A percentile compares a stretch with the other conserved stretches of the same genome.
phyloP scores from a whole-genome alignment of 1,139 yeast genomes.

The Keqinozyma sinolaborantium region DNA sequence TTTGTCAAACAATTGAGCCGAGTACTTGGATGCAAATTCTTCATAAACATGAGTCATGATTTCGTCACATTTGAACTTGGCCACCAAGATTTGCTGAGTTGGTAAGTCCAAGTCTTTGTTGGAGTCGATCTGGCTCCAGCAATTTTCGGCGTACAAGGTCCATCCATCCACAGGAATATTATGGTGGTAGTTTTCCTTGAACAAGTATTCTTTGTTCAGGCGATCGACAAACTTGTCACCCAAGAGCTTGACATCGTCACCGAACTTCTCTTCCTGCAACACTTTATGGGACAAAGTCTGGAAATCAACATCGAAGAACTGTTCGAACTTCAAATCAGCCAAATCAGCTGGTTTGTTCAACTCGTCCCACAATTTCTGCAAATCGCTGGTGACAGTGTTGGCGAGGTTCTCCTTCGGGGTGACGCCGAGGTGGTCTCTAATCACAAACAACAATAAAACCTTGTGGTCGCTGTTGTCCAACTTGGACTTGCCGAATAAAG shows the following conservation, averaged over 20 bases:
- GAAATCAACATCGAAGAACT: conserved; percentile 83
- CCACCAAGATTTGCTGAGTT: conserved; percentile 92
- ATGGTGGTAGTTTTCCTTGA: conserved; percentile 75
- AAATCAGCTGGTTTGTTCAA: conserved; percentile 71
- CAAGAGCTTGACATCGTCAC: conserved; percentile 55
- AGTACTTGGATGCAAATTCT: conserved; percentile 39
- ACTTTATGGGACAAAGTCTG: conserved; percentile 83
- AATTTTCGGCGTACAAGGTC: conserved; percentile 85
- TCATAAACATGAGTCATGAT: conserved; percentile 53
- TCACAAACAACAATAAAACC: conserved; percentile 78
- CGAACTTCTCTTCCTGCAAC: conserved; percentile 71
- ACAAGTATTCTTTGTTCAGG: conserved; percentile 39
- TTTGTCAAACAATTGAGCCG: conserved; percentile 13
- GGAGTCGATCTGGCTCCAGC: conserved; percentile 92
- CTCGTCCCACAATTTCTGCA: conserved; percentile 73
- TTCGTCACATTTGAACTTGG: conserved; percentile 93
- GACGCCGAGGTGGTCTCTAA: conserved; percentile 86
- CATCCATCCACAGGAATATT: conserved; percentile 93
- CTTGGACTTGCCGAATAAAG: conserved; percentile 59
- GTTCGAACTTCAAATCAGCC: conserved; percentile 50
- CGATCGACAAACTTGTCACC: conserved; percentile 56
- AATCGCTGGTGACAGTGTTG: conserved; percentile 64
- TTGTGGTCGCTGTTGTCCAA: conserved; percentile 47
- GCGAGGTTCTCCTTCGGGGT: conserved; percentile 78
- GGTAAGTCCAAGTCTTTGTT: conserved; percentile 95